These are phyloP conservation scores for Apiospora aurea DNA, from an alignment of 2,329 filamentous ascomycete species.

Conservation along the genomic window DNA sequence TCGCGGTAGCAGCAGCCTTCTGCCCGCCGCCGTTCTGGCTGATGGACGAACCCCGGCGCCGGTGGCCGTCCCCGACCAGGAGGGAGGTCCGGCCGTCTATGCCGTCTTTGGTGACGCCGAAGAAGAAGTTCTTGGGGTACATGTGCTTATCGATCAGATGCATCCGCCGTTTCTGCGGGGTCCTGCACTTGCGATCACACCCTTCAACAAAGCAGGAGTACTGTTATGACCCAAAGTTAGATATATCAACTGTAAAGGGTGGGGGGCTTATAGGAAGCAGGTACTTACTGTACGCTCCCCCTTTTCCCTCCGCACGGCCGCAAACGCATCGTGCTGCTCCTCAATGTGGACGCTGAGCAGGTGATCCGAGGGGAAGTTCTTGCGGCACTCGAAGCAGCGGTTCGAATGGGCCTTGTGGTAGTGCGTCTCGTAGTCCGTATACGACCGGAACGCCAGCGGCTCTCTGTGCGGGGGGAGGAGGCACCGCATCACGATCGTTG, in stretches of 20 bases:
- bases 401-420: constrained; percentile 84
- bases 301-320: constrained; percentile 72
- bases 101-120: constrained; percentile 85
- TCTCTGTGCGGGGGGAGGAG: constrained; percentile 80
- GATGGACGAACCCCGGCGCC: constrained; percentile 56
- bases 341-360: constrained; percentile 85
- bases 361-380: constrained; percentile 86
- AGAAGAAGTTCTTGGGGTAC: constrained; percentile 90
- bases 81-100: constrained; percentile 85
- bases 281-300: constrained; percentile 82
- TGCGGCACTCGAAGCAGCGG: constrained; percentile 82
- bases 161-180: constrained; percentile 81
- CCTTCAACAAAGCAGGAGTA: constrained; percentile 90
- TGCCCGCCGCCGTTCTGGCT: constrained; percentile 36
- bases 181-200: constrained; percentile 85
- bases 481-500: constrained; percentile 73
- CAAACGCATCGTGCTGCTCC: constrained; percentile 87
- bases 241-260: neutral
- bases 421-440: constrained; percentile 85
- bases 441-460: constrained; percentile 73
- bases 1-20: constrained; percentile 33
- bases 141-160: constrained; percentile 95
- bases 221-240: constrained; percentile 48
- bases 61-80: constrained; percentile 65
- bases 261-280: neutral